These are phyloP conservation scores for Candida vaughaniae DNA, from an alignment of 805 yeast genomes.

Conservation along the genomic window DNA sequence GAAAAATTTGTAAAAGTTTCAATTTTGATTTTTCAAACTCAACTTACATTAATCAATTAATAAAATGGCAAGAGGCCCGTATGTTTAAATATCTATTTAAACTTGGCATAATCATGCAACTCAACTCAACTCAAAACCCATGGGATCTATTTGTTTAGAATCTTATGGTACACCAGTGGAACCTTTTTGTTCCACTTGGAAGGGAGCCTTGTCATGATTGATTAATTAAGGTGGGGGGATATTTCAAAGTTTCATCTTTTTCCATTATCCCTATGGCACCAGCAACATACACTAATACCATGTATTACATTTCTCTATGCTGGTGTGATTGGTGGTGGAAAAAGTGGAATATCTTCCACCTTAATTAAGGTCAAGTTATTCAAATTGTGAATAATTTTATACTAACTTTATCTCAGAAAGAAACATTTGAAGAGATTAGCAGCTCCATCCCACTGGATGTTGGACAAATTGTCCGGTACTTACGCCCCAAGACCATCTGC, in stretches of 20 bases:
- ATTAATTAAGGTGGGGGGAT: constrained; percentile 18
- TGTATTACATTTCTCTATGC: too few species aligned
- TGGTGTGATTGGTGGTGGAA: background rate
- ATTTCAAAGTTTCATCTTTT: constrained; percentile 1
- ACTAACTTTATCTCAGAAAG: constrained; percentile 55
- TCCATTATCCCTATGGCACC: too few species aligned
- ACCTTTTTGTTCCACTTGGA: constrained; percentile 20
- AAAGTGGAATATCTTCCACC: constrained; percentile 2
- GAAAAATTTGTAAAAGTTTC: constrained; percentile 5
- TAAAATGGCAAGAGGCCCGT: constrained; percentile 56
- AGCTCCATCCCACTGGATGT: constrained; percentile 99
- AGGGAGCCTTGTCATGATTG: constrained; percentile 52
- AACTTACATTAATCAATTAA: constrained; percentile 7
- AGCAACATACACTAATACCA: too few species aligned
- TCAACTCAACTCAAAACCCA: constrained; percentile 10
- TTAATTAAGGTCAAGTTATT: constrained; percentile 6
- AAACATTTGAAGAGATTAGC: constrained; percentile 99
- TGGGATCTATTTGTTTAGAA: too few species aligned
- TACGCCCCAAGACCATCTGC: constrained; percentile 99
- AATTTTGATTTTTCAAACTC: too few species aligned
- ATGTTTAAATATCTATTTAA: constrained; percentile 25
- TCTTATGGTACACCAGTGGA: constrained; percentile 11
- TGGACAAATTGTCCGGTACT: constrained; percentile 99
- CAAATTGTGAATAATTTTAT: too few species aligned
- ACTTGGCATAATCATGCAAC: constrained; percentile 4